Evolutionary conservation across 2,329 filamentous ascomycete species (phyloP), one percentile per base, ranked within the genome.

Genomic region (Xylaria sp.): DNA sequence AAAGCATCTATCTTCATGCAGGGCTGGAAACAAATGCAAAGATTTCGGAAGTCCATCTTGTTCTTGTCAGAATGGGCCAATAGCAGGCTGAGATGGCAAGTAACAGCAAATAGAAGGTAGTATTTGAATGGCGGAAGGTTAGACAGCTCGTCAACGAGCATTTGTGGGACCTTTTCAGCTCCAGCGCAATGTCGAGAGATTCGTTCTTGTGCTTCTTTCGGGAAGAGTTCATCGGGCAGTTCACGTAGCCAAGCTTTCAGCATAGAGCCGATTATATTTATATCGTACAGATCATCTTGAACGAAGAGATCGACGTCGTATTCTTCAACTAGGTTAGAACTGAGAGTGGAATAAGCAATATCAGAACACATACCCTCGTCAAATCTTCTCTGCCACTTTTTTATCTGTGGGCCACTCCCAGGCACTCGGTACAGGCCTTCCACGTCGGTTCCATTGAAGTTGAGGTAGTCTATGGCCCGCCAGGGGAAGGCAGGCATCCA

Each of bases 401-500:
- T 95, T 68, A 98, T 91, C 71, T 96, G 91, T 48, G 90, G 90
- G 1, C 91, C 91, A 75, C 92, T 96, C 25, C 94, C 94, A 11
- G 94, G 93, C 41, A 98, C 90, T 60, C 94, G 88, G 74, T 98
- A 98, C 3, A 98, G 82, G 3, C 94, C 94, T 76, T 97, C 94
- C 38, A 96, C 92, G 72, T 97, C 93, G 69, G 91, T 95, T 38
- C 92, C 92, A 73, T 95, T 96, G 77, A 93, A 95, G 76, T 97
- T 97, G 54, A 98, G 81, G 74, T 96, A 97, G 78, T 98, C 94
- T 67, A 98, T 97, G 60, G 93, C 96, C 65, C 94, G 85, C 90
- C 94, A 97, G 0, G 94, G 93, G 60, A 98, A 89, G 6, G 93
- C 91, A 11, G 94, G 94, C 93, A 98, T 97, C 94, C 94, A 98